These are phyloP conservation scores for Mycena alexandri DNA, from an alignment of 768 basidiomycete species.

Conservation along the genomic window DNA sequence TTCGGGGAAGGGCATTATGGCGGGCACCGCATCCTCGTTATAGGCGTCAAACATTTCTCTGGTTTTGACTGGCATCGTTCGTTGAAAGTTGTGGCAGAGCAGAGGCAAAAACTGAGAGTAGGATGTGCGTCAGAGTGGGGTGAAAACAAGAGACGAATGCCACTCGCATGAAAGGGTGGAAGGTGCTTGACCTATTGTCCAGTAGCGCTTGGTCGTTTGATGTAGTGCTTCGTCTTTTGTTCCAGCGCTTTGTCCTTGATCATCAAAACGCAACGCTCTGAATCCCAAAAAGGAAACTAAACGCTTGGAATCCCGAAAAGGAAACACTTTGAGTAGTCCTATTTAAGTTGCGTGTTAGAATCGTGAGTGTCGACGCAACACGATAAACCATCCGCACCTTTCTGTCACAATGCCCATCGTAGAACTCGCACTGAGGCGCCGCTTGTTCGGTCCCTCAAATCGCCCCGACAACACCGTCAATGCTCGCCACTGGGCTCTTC, in stretches of 20 bases:
- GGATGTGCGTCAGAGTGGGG: background rate
- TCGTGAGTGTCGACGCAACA: too few relatives aligned
- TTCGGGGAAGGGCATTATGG: too few relatives aligned
- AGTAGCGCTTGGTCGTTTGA: too few relatives aligned
- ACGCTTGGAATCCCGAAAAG: background rate
- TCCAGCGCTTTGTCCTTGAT: too few relatives aligned
- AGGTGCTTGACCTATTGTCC: background rate
- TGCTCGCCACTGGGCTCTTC: constrained; percentile 13
- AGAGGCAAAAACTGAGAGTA: background rate
- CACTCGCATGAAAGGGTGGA: too few relatives aligned
- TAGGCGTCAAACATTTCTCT: too few relatives aligned
- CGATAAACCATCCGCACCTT: background rate
- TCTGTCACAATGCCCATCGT: background rate
- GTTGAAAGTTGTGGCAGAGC: background rate
- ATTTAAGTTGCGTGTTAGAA: constrained; percentile 15
- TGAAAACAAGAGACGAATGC: background rate
- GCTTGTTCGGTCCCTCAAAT: constrained; percentile 8
- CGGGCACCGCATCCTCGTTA: too few relatives aligned
- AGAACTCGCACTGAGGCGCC: constrained; percentile 3
- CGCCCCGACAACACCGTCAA: constrained; percentile 4
- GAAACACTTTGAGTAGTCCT: background rate
- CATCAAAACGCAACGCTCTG: too few relatives aligned
- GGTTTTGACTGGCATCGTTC: background rate
- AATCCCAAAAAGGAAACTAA: too few relatives aligned
- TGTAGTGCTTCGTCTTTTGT: too few relatives aligned